Conservation (phyloP, 305 asterid species). For the Solanum hybrid region DNA sequence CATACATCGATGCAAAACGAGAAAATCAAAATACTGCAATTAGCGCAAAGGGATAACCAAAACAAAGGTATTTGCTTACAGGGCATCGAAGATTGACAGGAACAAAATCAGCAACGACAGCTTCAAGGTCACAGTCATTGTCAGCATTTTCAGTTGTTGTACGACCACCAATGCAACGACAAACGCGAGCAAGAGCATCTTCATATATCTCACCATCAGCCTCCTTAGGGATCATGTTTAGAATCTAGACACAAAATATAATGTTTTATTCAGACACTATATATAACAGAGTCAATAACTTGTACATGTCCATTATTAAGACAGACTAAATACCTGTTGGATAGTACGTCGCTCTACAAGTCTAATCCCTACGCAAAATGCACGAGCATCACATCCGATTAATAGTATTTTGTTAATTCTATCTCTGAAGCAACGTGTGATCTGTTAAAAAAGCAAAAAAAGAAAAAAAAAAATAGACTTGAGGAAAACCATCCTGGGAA, state of each 20-base stretch:
- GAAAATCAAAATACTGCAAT: not conserved
- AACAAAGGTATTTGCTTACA: conserved; percentile 35
- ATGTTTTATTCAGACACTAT: not conserved
- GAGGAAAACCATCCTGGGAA: not conserved
- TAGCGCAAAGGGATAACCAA: not conserved
- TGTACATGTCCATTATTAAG: not conserved
- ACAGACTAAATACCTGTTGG: conserved; percentile 38
- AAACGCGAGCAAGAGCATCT: conserved; percentile 80
- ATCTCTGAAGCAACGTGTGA: conserved; percentile 76
- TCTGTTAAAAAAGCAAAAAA: conserved; percentile 33
- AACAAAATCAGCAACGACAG: conserved; percentile 66
- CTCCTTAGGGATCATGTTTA: conserved; percentile 36
- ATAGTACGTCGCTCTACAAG: conserved; percentile 76
- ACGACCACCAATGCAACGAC: conserved; percentile 89
- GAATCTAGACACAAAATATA: not conserved
- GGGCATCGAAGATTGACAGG: conserved; percentile 93
- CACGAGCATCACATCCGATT: conserved; percentile 78
- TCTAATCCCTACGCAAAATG: conserved; percentile 83
- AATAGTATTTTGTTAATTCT: conserved; percentile 77
- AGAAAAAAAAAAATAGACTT: not conserved
- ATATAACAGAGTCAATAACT: not conserved
- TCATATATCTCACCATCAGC: conserved; percentile 80
- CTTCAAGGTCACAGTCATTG: conserved; percentile 85
- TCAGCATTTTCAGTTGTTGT: conserved; percentile 37
- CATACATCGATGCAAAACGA: not conserved